Percentiles rank a stretch among this genome's conserved stretches.
These are phyloP conservation scores for Dianthus caryophyllus DNA, from an alignment of 148 eudicot species.

Conservation along the genomic window DNA sequence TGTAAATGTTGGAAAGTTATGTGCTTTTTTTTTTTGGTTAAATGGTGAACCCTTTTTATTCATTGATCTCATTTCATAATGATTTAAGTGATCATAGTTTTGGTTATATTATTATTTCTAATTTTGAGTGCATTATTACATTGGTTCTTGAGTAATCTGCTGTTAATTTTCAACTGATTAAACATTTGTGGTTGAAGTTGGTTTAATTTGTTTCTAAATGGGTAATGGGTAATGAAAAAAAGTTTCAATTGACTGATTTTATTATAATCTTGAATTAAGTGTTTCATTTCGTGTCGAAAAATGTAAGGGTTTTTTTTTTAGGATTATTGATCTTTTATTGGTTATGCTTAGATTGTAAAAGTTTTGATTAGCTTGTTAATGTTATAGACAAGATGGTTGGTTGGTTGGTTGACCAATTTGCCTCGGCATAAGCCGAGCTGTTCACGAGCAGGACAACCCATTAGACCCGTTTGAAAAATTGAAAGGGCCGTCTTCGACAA, in stretches of 20 bases:
- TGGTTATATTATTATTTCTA: too few relatives aligned
- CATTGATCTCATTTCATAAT: background rate
- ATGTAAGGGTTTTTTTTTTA: too few relatives aligned
- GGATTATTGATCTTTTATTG: background rate
- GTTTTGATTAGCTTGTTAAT: constrained; percentile 13
- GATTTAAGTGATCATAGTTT: too few relatives aligned
- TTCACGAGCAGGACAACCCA: too few relatives aligned
- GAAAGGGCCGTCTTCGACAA: too few relatives aligned
- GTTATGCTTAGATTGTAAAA: background rate
- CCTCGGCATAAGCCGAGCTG: too few relatives aligned
- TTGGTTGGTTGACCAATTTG: constrained; percentile 8
- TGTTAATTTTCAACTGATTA: background rate
- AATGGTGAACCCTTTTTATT: background rate
- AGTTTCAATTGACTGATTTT: background rate
- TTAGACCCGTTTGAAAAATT: too few relatives aligned
- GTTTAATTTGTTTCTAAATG: background rate
- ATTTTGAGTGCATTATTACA: background rate
- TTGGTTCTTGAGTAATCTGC: background rate
- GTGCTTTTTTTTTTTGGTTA: constrained; percentile 2
- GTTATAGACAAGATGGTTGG: background rate
- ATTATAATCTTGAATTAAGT: background rate
- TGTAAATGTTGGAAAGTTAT: background rate
- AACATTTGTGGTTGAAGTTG: background rate
- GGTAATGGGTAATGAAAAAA: constrained; percentile 6
- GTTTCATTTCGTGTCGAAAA: background rate